phyloP scores from a whole-genome alignment of 257 asterid genomes.

The Solanum gandarillasii region DNA sequence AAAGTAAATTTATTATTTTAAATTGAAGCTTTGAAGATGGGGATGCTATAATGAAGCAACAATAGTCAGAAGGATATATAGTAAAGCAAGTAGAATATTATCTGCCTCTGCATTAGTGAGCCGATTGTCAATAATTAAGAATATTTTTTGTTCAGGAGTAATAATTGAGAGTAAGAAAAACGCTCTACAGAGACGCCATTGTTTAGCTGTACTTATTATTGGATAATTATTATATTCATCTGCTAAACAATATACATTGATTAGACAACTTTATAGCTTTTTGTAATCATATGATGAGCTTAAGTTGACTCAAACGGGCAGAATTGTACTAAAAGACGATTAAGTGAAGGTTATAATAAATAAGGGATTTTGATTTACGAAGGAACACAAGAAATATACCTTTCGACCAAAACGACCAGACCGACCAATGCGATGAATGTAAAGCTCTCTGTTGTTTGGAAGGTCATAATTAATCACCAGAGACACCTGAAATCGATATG shows the following conservation, averaged over 20 bases:
- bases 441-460: conserved; percentile 92
- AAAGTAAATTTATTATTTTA: not conserved
- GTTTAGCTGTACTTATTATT: not conserved
- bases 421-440: conserved; percentile 92
- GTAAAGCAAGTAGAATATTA: not conserved
- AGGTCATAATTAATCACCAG: conserved; percentile 94
- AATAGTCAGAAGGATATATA: not conserved
- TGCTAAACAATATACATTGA: not conserved
- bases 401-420: conserved; percentile 98
- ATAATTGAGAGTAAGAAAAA: not conserved
- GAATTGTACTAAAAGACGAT: not conserved
- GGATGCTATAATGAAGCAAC: not conserved
- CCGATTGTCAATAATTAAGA: not conserved
- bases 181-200: not conserved
- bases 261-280: not conserved
- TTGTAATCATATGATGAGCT: not conserved
- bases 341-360: not conserved
- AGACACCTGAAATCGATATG: conserved; percentile 42
- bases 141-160: not conserved
- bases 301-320: not conserved
- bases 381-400: conserved; percentile 23
- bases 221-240: not conserved
- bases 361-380: not conserved
- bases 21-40: not conserved
- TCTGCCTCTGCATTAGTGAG: not conserved